These are phyloP conservation scores for Lactifluus hygrophoroides DNA, from an alignment of 768 basidiomycete genomes.

Conservation along the genomic window DNA sequence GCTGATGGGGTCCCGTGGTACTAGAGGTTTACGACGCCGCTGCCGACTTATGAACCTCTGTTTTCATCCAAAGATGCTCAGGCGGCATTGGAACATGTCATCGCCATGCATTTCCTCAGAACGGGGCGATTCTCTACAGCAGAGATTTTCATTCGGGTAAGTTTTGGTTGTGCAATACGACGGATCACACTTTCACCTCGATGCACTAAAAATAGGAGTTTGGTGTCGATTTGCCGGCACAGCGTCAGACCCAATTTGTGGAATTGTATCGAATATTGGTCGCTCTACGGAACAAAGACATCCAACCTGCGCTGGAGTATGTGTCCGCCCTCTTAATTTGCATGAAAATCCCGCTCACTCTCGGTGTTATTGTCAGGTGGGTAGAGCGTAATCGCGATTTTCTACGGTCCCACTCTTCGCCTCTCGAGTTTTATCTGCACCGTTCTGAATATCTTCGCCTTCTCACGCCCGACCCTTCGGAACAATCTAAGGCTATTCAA, in stretches of 20 bases:
- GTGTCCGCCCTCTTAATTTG: slow-evolving; percentile 23
- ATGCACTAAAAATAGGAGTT: slow-evolving; percentile 47
- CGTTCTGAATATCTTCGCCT: slow-evolving; percentile 84
- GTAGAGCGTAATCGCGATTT: slow-evolving; percentile 55
- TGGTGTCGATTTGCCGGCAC: slow-evolving; percentile 43
- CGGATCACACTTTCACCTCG: slow-evolving; percentile 4
- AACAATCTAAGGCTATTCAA: slow-evolving; percentile 50
- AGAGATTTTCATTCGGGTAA: slow-evolving; percentile 63
- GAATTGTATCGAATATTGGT: slow-evolving; percentile 67
- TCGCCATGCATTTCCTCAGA: slow-evolving; percentile 70
- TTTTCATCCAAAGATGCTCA: slow-evolving; percentile 56
- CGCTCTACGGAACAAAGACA: slow-evolving; percentile 55
- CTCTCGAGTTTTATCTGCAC: slow-evolving; percentile 85
- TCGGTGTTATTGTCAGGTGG: slow-evolving; percentile 54
- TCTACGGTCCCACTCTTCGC: slow-evolving; percentile 59
- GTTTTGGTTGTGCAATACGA: slow-evolving; percentile 19
- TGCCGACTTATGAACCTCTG: slow-evolving; percentile 55
- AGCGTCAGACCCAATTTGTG: slow-evolving; percentile 48
- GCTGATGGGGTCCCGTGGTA: slow-evolving; percentile 1
- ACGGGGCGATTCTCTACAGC: slow-evolving; percentile 77
- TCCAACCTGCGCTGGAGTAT: slow-evolving; percentile 71
- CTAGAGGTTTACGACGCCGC: slow-evolving; percentile 49
- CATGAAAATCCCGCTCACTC: background rate
- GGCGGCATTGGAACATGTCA: slow-evolving; percentile 54
- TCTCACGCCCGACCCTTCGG: slow-evolving; percentile 49